Conservation (phyloP, 2,329 filamentous ascomycete species). For the Claviceps purpurea region DNA sequence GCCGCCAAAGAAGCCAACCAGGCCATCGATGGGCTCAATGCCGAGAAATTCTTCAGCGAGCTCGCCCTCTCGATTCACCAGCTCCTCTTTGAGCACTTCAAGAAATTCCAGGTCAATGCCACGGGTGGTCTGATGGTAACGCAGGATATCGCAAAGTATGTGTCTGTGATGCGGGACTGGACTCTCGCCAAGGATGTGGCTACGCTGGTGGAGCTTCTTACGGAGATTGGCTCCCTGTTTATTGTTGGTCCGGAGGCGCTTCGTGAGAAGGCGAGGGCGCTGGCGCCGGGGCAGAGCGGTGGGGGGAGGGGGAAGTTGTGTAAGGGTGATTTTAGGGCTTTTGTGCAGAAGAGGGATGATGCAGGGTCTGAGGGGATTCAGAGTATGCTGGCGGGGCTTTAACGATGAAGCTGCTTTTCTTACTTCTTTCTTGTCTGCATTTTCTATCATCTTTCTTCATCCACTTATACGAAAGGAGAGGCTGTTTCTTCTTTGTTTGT, state of each 20-base stretch:
- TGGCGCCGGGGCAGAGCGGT: constrained; percentile 29
- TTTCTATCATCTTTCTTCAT: no score
- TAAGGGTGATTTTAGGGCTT: constrained; percentile 66
- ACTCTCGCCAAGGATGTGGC: constrained; percentile 55
- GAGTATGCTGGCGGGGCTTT: constrained; percentile 58
- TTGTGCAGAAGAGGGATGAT: constrained; percentile 77
- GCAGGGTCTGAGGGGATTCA: constrained; percentile 69
- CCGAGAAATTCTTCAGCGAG: constrained; percentile 71
- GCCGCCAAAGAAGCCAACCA: constrained; percentile 49
- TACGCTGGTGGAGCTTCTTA: constrained; percentile 66
- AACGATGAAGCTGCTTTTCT: background rate
- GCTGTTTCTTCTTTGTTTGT: no score
- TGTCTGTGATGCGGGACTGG: constrained; percentile 74
- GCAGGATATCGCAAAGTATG: constrained; percentile 91
- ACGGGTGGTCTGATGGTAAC: constrained; percentile 90
- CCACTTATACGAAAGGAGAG: no score
- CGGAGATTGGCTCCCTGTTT: constrained; percentile 90
- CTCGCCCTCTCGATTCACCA: constrained; percentile 65
- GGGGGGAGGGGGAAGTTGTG: constrained; percentile 38
- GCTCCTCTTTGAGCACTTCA: constrained; percentile 83
- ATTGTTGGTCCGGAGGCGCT: constrained; percentile 78
- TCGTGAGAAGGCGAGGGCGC: constrained; percentile 52
- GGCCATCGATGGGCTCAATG: constrained; percentile 71
- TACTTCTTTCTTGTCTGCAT: background rate
- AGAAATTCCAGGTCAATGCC: constrained; percentile 84